These are phyloP conservation scores for Mycena galericulata DNA, from an alignment of 768 basidiomycete genomes.

Conservation along the genomic window DNA sequence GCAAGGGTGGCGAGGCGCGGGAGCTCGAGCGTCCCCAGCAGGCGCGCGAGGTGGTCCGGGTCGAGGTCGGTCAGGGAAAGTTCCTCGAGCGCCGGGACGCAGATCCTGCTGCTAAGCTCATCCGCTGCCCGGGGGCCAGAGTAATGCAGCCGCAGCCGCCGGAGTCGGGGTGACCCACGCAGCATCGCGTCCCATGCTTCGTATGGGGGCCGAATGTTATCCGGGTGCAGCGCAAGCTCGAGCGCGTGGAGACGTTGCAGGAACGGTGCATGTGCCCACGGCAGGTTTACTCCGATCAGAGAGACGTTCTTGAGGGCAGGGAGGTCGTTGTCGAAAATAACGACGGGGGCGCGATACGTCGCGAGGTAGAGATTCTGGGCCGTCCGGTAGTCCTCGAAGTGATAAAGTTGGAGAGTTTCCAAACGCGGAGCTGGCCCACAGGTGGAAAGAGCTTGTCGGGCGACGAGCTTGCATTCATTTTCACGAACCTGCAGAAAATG, in stretches of 20 bases:
- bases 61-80: conserved; percentile 68
- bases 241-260: conserved; percentile 61
- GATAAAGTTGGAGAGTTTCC: conserved; percentile 72
- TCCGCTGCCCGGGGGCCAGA: conserved; percentile 60
- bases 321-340: conserved; percentile 64
- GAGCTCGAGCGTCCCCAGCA: conserved; percentile 60
- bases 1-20: conserved; percentile 59
- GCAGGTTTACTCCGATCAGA: conserved; percentile 74
- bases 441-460: conserved; percentile 60
- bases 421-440: conserved; percentile 68
- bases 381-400: conserved; percentile 68
- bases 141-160: conserved; percentile 65
- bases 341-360: conserved; percentile 69
- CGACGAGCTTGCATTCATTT: conserved; percentile 66
- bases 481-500: conserved; percentile 56
- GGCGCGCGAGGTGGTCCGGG: conserved; percentile 60
- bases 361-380: conserved; percentile 64
- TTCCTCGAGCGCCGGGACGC: conserved; percentile 53
- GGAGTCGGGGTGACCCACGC: conserved; percentile 59
- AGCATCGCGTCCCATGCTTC: conserved; percentile 67
- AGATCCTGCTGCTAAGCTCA: conserved; percentile 42
- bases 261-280: conserved; percentile 65
- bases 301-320: conserved; percentile 67
- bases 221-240: conserved; percentile 71
- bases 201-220: conserved; percentile 69